These are phyloP conservation scores for Chenopodium quinoa DNA, from an alignment of 148 eudicot species.

Conservation along the genomic window DNA sequence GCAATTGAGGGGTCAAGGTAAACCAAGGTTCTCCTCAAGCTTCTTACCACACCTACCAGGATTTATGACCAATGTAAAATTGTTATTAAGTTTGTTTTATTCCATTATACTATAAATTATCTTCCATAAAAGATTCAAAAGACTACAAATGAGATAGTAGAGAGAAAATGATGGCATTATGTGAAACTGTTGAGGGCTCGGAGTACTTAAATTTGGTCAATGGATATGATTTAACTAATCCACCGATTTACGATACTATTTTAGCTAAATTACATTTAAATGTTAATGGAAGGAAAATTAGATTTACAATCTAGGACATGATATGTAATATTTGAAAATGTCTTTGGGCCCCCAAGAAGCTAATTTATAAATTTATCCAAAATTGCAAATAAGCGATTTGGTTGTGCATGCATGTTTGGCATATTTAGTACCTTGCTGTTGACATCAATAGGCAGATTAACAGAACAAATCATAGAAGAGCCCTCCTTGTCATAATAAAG, in stretches of 20 bases:
- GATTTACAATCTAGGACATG: neutral
- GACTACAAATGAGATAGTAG: neutral
- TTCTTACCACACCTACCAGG: neutral
- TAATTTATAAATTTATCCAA: neutral
- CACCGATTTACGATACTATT: neutral
- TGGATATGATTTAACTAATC: neutral
- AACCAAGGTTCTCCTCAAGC: neutral
- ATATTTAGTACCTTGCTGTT: slow-evolving; percentile 46
- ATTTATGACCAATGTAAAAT: neutral
- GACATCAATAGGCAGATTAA: slow-evolving; percentile 56
- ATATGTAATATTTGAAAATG: neutral
- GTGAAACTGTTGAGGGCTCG: neutral
- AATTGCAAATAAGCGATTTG: too few relatives aligned
- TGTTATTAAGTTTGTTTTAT: neutral
- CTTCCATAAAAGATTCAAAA: neutral
- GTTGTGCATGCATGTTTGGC: neutral
- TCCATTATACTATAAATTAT: neutral
- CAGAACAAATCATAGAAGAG: slow-evolving; percentile 60
- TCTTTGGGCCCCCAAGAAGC: neutral
- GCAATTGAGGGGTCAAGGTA: neutral
- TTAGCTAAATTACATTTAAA: neutral
- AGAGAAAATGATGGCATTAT: neutral
- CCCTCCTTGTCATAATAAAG: slow-evolving; percentile 58
- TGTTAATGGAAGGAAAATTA: neutral
- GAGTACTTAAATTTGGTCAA: neutral